These are phyloP conservation scores for Pezicula rhizophila DNA, from an alignment of 2,329 filamentous ascomycete species.

Conservation along the genomic window DNA sequence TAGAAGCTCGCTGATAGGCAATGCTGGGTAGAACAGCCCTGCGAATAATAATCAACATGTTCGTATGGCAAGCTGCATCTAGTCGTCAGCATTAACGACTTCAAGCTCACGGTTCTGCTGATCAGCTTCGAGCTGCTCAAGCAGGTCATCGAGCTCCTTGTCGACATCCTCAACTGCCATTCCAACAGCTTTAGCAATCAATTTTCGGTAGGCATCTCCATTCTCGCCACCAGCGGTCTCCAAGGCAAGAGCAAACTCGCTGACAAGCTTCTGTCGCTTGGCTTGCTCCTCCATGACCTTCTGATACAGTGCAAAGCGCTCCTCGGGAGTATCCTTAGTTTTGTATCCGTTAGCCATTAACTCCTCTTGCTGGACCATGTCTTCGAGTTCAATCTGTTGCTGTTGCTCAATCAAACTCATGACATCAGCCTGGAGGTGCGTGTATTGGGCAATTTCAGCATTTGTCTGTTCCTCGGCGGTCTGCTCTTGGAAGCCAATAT, in stretches of 20 bases:
- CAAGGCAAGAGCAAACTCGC: slow-evolving; percentile 63
- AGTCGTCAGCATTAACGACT: slow-evolving; percentile 1
- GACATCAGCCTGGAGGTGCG: slow-evolving; percentile 14
- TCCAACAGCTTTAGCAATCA: slow-evolving; percentile 64
- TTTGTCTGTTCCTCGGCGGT: slow-evolving; percentile 12
- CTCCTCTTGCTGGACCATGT: slow-evolving; percentile 38
- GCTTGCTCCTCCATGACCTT: slow-evolving; percentile 52
- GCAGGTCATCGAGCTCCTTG: slow-evolving; percentile 20
- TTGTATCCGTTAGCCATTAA: slow-evolving; percentile 42
- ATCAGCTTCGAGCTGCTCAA: slow-evolving; percentile 21
- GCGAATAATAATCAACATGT: too few relatives aligned
- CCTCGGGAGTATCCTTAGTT: slow-evolving; percentile 31
- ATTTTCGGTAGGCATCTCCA: slow-evolving; percentile 65
- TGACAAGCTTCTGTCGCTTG: slow-evolving; percentile 46
- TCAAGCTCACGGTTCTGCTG: slow-evolving; percentile 3
- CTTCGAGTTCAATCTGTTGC: slow-evolving; percentile 34
- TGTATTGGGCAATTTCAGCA: slow-evolving; percentile 16
- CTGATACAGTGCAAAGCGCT: slow-evolving; percentile 51
- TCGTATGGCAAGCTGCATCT: background rate
- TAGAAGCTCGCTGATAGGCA: too few relatives aligned
- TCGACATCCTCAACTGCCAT: slow-evolving; percentile 48
- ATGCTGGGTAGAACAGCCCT: too few relatives aligned
- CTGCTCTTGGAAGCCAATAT: slow-evolving; percentile 33
- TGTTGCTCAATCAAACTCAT: slow-evolving; percentile 37
- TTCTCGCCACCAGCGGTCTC: slow-evolving; percentile 66